Base-by-base conservation (phyloP, 1,284 basidiomycete genomes). In the Limonomyces culmigenus region DNA sequence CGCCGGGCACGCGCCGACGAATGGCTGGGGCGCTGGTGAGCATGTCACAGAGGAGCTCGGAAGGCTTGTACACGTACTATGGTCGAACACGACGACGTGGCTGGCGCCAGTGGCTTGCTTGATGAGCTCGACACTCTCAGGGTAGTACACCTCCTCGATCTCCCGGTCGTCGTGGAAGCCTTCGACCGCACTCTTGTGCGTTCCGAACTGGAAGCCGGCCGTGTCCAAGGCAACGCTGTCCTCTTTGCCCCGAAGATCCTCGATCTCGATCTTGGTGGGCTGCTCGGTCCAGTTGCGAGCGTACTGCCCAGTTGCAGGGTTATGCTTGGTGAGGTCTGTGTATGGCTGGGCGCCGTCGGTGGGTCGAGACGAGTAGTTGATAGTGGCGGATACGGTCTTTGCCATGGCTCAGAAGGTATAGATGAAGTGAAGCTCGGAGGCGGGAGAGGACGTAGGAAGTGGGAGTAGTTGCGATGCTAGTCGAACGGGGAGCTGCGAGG, bases 81-180 rank as follows among this genome's bases (percentile, higher is more conserved):
- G 72, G 47, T 77, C 73, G 43, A 76, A 77, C 18, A 72, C 37
- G 11, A 72, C 67, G 12, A 70, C 67, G 20, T 60, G 56, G 38
- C 56, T 67, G 0, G 73, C 74, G 2, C 74, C 74, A 0, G 72
- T 74, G 6, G 70, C 42, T 43, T 66, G 52, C 55, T 77, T 77
- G 35, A 75, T 55, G 29, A 75, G 52, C 47, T 66, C 63, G 21
- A 59, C 57, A 41, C 65, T 67, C 52, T 78, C 74, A 0, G 63
- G 60, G 43, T 76, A 75, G 46, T 77, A 77, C 38, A 66, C 65
- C 34, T 45, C 47, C 42, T 60, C 45, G 36, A 76, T 60, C 19
- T 59, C 64, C 4, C 55, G 62, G 35, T 73, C 66, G 41, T 64
- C 54, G 8, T 44, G 41, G 46, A 68, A 70, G 1, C 53, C 41